Percentiles rank a stretch among this genome's conserved stretches.
Conservation (phyloP, 2,329 filamentous ascomycete species). For the Harringtonia lauricola region DNA sequence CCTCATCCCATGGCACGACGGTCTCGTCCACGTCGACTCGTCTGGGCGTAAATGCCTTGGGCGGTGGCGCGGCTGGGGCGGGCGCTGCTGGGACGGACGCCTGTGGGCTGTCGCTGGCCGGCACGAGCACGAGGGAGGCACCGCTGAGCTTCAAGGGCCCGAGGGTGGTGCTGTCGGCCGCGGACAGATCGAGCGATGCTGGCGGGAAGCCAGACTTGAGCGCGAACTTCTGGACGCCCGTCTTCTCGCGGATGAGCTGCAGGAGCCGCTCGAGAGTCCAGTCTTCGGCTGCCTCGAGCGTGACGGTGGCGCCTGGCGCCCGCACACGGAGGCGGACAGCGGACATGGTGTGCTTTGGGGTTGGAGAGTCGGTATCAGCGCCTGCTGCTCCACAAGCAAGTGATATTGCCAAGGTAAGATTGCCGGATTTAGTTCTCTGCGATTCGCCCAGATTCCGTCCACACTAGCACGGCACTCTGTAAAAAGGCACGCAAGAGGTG, state of each 20-base stretch:
- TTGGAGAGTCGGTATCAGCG: not conserved
- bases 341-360: conserved; percentile 2
- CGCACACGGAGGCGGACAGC: conserved; percentile 61
- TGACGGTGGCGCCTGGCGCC: conserved; percentile 61
- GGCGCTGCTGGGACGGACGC: not conserved
- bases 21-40: conserved; percentile 28
- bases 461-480: not conserved
- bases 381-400: too few species aligned
- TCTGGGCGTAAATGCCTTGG: conserved; percentile 19
- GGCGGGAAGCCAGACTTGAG: conserved; percentile 82
- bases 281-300: conserved; percentile 55
- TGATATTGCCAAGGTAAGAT: too few species aligned
- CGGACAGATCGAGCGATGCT: conserved; percentile 51
- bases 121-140: conserved; percentile 39
- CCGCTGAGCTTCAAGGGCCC: conserved; percentile 32
- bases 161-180: conserved; percentile 29
- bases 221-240: conserved; percentile 54
- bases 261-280: conserved; percentile 55
- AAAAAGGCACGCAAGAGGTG: too few species aligned
- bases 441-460: not conserved
- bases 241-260: conserved; percentile 49
- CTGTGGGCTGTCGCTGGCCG: conserved; percentile 13
- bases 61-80: conserved; percentile 9
- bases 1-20: conserved; percentile 37
- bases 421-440: not conserved